These are phyloP conservation scores for Cystobasidium sp. DNA, from an alignment of 1,284 basidiomycete species.

Conservation along the genomic window DNA sequence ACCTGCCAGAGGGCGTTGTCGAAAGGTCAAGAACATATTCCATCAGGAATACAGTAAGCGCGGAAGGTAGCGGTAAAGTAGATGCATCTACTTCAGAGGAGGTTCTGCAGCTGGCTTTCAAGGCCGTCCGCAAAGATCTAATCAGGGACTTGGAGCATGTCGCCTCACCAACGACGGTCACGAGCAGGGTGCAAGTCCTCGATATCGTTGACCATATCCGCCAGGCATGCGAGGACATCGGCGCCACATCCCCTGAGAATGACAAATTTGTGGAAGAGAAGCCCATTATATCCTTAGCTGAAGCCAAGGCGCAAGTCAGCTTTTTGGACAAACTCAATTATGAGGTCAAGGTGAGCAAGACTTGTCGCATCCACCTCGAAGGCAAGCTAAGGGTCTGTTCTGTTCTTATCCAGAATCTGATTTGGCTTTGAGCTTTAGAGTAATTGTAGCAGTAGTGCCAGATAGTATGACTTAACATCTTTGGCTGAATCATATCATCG, in stretches of 20 bases:
- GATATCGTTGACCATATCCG: constrained; percentile 72
- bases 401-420: constrained; percentile 18
- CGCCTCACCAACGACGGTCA: constrained; percentile 66
- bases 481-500: too few species aligned
- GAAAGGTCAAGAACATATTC: constrained; percentile 80
- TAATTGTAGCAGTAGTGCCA: neutral
- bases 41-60: constrained; percentile 64
- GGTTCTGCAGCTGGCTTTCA: constrained; percentile 60
- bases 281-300: constrained; percentile 66
- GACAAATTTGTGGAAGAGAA: constrained; percentile 66
- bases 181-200: constrained; percentile 75
- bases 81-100: neutral
- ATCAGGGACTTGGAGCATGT: constrained; percentile 58
- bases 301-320: constrained; percentile 28
- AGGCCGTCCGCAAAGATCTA: constrained; percentile 59
- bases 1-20: constrained; percentile 69
- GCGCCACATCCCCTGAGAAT: constrained; percentile 58
- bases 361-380: neutral
- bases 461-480: neutral
- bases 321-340: constrained; percentile 38
- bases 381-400: neutral
- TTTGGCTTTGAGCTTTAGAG: constrained; percentile 28
- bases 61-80: neutral
- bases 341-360: constrained; percentile 36
- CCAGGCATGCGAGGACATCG: constrained; percentile 70